These are phyloP conservation scores for Starmera dryadoides DNA, from an alignment of 805 yeast genomes.

Conservation along the genomic window DNA sequence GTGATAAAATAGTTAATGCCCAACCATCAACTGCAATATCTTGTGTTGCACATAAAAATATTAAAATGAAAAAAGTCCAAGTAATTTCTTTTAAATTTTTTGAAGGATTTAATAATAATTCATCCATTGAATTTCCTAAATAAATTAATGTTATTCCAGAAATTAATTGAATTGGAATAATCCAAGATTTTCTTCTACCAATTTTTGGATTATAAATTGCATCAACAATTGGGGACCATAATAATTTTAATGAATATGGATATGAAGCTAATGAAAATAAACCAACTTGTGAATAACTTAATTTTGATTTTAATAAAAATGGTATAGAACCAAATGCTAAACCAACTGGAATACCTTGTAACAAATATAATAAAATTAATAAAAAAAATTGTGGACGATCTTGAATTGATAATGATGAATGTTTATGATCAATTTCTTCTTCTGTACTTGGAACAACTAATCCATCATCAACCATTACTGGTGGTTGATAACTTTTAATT, in stretches of 20 bases:
- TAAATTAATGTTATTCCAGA: slow-evolving; percentile 61
- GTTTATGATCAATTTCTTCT: not conserved
- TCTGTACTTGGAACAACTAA: not conserved
- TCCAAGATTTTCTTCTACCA: slow-evolving; percentile 92
- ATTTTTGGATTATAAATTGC: slow-evolving; percentile 59
- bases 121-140: slow-evolving; percentile 55
- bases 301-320: slow-evolving; percentile 72
- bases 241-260: slow-evolving; percentile 84
- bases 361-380: slow-evolving; percentile 64
- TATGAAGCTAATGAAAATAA: slow-evolving; percentile 86
- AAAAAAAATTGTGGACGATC: slow-evolving; percentile 75
- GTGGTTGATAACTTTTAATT: slow-evolving; percentile 1
- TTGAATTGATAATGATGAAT: slow-evolving; percentile 20
- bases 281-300: slow-evolving; percentile 86
- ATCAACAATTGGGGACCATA: slow-evolving; percentile 97
- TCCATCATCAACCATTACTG: not conserved
- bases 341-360: slow-evolving; percentile 97
- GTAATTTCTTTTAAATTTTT: slow-evolving; percentile 53
- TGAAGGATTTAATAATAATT: slow-evolving; percentile 40
- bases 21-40: slow-evolving; percentile 99
- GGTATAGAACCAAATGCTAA: slow-evolving; percentile 93
- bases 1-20: slow-evolving; percentile 86
- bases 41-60: slow-evolving; percentile 91
- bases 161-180: slow-evolving; percentile 83
- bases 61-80: slow-evolving; percentile 62